Percentiles rank a stretch among this genome's conserved stretches.
Evolutionary conservation across 2,329 filamentous ascomycete species (phyloP).

Genomic region (Phoma sp.): DNA sequence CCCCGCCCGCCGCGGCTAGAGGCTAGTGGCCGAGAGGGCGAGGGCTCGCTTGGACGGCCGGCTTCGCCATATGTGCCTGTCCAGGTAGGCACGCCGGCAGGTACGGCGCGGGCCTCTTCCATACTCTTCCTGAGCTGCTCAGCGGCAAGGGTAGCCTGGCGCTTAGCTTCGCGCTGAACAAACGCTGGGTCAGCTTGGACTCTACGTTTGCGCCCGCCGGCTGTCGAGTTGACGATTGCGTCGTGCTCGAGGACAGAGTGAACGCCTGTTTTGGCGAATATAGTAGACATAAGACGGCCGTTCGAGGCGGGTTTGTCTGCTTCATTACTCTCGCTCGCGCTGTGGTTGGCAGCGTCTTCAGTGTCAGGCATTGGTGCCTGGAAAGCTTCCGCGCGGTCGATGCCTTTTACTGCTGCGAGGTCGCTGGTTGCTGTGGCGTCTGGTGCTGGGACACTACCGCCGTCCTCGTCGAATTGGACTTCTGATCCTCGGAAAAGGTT

Average conservation of each 20-base stretch:
- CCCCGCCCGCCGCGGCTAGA: conserved; percentile 53
- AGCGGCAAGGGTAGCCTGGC: conserved; percentile 78
- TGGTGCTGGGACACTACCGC: conserved; percentile 24
- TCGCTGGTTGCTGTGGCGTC: conserved; percentile 36
- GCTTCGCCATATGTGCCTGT: conserved; percentile 82
- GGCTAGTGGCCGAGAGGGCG: conserved; percentile 27
- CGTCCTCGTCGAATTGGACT: conserved; percentile 62
- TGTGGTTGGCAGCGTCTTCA: conserved; percentile 30
- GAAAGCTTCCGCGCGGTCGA: conserved; percentile 54
- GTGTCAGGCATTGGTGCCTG: conserved; percentile 36
- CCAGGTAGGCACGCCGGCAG: conserved; percentile 90
- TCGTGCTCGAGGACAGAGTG: conserved; percentile 95
- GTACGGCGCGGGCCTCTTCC: conserved; percentile 73
- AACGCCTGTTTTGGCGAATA: conserved; percentile 84
- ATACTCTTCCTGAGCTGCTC: conserved; percentile 75
- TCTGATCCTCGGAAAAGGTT: conserved; percentile 88
- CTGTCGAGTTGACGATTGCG: conserved; percentile 68
- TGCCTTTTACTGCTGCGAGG: conserved; percentile 49
- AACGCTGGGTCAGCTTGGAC: conserved; percentile 77
- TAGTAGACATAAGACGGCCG: conserved; percentile 82
- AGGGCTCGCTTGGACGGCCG: conserved; percentile 61
- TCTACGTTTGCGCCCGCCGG: conserved; percentile 63
- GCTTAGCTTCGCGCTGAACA: conserved; percentile 80
- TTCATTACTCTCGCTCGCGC: conserved; percentile 19
- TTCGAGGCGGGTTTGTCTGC: conserved; percentile 31